phyloP scores from a whole-genome alignment of 2,329 filamentous ascomycete genomes.

The Claviceps sp. region DNA sequence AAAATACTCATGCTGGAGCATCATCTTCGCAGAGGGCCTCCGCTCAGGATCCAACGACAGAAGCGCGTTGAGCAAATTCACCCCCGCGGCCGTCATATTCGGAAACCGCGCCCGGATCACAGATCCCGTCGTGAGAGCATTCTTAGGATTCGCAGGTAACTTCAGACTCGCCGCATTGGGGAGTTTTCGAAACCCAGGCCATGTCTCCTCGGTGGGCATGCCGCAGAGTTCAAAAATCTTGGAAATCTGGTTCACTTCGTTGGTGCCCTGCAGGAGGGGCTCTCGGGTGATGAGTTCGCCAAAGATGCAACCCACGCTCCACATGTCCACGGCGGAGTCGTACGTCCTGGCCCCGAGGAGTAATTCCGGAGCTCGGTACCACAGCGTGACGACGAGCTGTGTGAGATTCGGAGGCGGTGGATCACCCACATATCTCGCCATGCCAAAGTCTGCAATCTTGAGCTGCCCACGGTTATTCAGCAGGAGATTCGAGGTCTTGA shows the following conservation, averaged over 20 bases:
- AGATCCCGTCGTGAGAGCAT: slow-evolving; percentile 23
- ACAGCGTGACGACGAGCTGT: slow-evolving; percentile 87
- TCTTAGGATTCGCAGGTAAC: slow-evolving; percentile 34
- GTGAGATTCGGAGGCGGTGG: slow-evolving; percentile 69
- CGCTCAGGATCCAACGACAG: slow-evolving; percentile 60
- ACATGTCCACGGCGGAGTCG: slow-evolving; percentile 71
- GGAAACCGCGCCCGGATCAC: slow-evolving; percentile 68
- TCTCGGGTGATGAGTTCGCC: slow-evolving; percentile 77
- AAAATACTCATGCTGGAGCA: slow-evolving; percentile 76
- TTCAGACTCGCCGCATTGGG: slow-evolving; percentile 75
- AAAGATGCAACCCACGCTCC: slow-evolving; percentile 93
- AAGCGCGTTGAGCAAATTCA: slow-evolving; percentile 52
- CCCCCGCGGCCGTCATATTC: slow-evolving; percentile 63
- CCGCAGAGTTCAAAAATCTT: slow-evolving; percentile 86
- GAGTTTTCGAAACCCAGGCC: slow-evolving; percentile 76
- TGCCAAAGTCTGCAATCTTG: slow-evolving; percentile 95
- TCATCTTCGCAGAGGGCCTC: slow-evolving; percentile 58
- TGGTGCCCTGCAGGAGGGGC: slow-evolving; percentile 73
- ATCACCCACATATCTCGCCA: slow-evolving; percentile 80
- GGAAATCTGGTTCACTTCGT: slow-evolving; percentile 81
- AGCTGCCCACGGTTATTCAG: slow-evolving; percentile 91
- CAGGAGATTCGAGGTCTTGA: slow-evolving; percentile 87
- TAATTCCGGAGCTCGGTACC: slow-evolving; percentile 89
- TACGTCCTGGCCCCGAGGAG: slow-evolving; percentile 71
- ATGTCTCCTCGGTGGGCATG: slow-evolving; percentile 65